Evolutionary conservation across 1,139 yeast genomes (phyloP).

Genomic region (Nakaseomyces uthaithaninus): DNA sequence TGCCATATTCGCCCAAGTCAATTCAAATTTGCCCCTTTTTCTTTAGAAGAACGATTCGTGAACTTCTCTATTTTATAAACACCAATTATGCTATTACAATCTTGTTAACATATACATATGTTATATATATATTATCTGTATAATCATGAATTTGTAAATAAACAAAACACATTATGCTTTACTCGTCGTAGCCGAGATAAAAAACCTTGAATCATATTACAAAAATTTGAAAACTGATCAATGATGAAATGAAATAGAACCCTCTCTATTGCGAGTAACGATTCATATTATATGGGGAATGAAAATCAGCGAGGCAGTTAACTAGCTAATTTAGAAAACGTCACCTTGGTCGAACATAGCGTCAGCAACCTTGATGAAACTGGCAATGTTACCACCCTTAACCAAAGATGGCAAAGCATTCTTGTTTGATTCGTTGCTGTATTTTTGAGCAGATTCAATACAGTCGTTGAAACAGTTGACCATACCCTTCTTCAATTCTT

Average conservation of each 20-base stretch:
- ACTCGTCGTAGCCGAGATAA: too few species aligned
- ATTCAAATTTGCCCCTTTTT: too few species aligned
- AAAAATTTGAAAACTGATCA: neutral
- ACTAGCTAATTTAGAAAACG: conserved; percentile 36
- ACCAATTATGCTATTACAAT: conserved; percentile 6
- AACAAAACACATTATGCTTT: conserved; percentile 2
- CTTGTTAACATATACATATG: too few species aligned
- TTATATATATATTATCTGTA: conserved; percentile 2
- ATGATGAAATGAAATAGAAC: conserved; percentile 2
- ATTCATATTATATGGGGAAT: too few species aligned
- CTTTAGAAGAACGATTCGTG: too few species aligned
- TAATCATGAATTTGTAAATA: neutral
- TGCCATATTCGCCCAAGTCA: too few species aligned
- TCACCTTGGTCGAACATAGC: conserved; percentile 99
- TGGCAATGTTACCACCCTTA: conserved; percentile 98
- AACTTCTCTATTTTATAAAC: neutral
- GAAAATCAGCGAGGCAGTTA: too few species aligned
- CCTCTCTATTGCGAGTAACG: too few species aligned
- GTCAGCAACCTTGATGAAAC: conserved; percentile 95
- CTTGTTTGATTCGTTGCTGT: conserved; percentile 54
- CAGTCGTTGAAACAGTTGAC: conserved; percentile 88
- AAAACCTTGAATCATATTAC: conserved; percentile 4
- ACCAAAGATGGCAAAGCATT: conserved; percentile 78
- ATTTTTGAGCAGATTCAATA: conserved; percentile 75
- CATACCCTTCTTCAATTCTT: conserved; percentile 84